phyloP scores from a whole-genome alignment of 305 asterid genomes.

The Fraxinus sp. region DNA sequence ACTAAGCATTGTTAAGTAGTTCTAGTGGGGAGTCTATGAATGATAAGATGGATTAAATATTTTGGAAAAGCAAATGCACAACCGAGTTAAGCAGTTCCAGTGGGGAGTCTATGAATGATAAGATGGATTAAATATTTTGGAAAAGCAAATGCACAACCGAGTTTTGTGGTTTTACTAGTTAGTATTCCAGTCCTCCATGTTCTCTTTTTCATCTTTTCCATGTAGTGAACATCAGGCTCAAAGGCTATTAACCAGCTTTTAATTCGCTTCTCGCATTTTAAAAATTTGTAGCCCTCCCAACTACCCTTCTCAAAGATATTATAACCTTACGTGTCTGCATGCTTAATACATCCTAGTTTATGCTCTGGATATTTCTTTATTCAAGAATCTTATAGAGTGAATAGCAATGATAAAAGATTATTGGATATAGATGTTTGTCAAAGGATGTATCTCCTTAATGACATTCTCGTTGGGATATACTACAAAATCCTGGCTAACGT shows the following conservation, averaged over 20 bases:
- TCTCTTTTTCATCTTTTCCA: constrained; percentile 2
- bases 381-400: background rate
- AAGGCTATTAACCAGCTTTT: background rate
- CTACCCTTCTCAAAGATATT: constrained; percentile 10
- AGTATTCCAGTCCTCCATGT: background rate
- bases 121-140: constrained; percentile 1
- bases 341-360: background rate
- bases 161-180: constrained; percentile 10
- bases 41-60: background rate
- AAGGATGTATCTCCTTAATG: background rate
- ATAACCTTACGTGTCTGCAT: background rate
- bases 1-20: constrained; percentile 12
- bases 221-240: constrained; percentile 8
- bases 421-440: background rate
- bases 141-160: background rate
- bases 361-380: background rate
- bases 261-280: background rate
- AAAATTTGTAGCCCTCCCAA: background rate
- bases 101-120: constrained; percentile 15
- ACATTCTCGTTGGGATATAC: background rate
- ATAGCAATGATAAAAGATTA: background rate
- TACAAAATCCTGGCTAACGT: background rate
- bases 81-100: background rate
- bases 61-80: constrained; percentile 1
- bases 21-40: constrained; percentile 14